These are phyloP conservation scores for Termitomyces heimii DNA, from an alignment of 768 basidiomycete species.

Conservation along the genomic window DNA sequence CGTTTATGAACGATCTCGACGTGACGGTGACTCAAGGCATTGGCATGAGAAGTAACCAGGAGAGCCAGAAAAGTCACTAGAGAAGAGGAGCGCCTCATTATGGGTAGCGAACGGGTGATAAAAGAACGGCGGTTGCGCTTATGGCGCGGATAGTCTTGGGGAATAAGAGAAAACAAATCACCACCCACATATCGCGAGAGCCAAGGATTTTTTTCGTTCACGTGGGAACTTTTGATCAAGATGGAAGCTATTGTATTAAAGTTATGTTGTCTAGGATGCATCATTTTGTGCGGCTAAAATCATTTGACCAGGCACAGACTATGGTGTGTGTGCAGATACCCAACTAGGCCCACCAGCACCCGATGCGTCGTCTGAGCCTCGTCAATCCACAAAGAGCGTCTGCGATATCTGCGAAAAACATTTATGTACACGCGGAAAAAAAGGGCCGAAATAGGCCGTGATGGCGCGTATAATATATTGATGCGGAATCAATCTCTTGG, in stretches of 20 bases:
- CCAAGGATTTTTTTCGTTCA: neutral
- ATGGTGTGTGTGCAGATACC: neutral
- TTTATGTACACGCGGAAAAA: neutral
- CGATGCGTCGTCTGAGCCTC: neutral
- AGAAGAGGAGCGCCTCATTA: slow-evolving; percentile 12
- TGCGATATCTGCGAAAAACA: neutral
- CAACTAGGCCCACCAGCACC: neutral
- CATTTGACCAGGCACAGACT: neutral
- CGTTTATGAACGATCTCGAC: slow-evolving; percentile 29
- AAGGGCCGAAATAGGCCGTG: too few species aligned
- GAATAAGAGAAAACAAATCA: slow-evolving; percentile 6
- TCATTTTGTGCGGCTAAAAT: too few species aligned
- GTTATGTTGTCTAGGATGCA: neutral
- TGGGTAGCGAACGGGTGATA: slow-evolving; percentile 9
- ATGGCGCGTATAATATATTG: neutral
- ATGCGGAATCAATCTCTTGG: neutral
- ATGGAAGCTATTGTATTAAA: neutral
- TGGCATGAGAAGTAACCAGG: slow-evolving; percentile 16
- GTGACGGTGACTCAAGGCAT: slow-evolving; percentile 17
- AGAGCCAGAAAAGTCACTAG: slow-evolving; percentile 11
- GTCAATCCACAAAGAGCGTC: neutral
- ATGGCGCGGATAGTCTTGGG: slow-evolving; percentile 3
- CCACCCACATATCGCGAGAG: neutral
- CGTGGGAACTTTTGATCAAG: neutral
- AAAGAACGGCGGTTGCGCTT: slow-evolving; percentile 12